A percentile compares a stretch with the other conserved stretches of the same genome.
Evolutionary conservation across 2,329 filamentous ascomycete species (phyloP).

Genomic region (Nemania sp.): DNA sequence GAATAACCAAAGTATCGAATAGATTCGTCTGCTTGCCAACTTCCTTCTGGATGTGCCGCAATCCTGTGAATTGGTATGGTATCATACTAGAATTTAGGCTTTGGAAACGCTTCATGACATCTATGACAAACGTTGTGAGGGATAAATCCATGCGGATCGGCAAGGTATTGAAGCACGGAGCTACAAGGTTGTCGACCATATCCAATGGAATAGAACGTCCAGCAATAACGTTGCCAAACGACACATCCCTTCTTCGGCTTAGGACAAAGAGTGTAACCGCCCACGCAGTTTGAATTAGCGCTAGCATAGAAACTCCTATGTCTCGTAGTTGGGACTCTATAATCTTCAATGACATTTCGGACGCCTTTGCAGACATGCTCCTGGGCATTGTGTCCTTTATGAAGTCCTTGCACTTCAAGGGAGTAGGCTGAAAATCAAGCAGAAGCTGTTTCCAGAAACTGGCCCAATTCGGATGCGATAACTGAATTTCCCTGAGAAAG

Average conservation of each 20-base stretch:
- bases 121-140: constrained; percentile 61
- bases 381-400: constrained; percentile 23
- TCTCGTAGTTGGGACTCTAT: constrained; percentile 64
- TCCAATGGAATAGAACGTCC: constrained; percentile 77
- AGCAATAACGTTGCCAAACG: constrained; percentile 88
- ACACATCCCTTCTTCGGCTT: constrained; percentile 72
- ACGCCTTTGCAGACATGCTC: constrained; percentile 33
- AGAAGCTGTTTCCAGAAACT: constrained; percentile 75
- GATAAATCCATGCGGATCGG: constrained; percentile 73
- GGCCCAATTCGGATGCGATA: constrained; percentile 62
- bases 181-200: constrained; percentile 78
- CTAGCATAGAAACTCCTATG: constrained; percentile 71
- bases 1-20: constrained; percentile 84
- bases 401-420: constrained; percentile 30
- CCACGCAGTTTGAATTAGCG: constrained; percentile 80
- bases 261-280: constrained; percentile 70
- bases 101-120: constrained; percentile 72
- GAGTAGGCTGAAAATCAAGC: constrained; percentile 56
- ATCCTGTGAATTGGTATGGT: constrained; percentile 78
- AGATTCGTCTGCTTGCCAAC: constrained; percentile 62
- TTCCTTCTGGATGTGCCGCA: constrained; percentile 76
- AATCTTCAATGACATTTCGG: constrained; percentile 53
- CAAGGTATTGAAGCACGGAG: constrained; percentile 92
- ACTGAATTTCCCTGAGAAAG: constrained; percentile 72
- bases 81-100: constrained; percentile 70